phyloP scores from a whole-genome alignment of 2,329 filamentous ascomycete species.

The Colletotrichum incanum region DNA sequence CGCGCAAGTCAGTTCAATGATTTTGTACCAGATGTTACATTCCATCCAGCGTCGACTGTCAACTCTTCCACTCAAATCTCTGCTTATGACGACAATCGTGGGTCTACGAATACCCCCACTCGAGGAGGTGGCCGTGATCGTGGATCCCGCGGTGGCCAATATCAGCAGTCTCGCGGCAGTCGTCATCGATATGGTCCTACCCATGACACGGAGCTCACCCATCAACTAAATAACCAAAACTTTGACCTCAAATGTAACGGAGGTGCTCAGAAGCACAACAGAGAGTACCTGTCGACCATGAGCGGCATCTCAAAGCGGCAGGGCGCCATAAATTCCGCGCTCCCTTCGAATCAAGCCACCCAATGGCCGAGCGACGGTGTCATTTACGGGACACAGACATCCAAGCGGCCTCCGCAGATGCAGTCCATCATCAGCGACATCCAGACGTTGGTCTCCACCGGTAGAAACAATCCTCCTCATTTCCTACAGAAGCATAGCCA shows the following conservation, averaged over 20 bases:
- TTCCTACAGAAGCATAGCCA: neutral
- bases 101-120: rapidly evolving
- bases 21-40: neutral
- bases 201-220: no score
- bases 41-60: no score
- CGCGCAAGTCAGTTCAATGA: neutral
- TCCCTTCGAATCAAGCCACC: neutral
- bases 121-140: neutral
- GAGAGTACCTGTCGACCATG: neutral
- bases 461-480: neutral
- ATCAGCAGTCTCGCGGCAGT: neutral
- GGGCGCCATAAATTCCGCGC: no score
- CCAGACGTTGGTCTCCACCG: neutral
- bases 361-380: neutral
- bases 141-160: neutral
- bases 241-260: no score
- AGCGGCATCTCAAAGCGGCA: no score
- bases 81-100: neutral
- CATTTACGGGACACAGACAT: no score
- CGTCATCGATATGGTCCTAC: neutral
- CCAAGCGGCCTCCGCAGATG: neutral
- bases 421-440: neutral
- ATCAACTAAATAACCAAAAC: neutral
- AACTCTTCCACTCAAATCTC: neutral
- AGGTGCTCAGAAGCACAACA: no score